Conservation (phyloP, 1,284 basidiomycete species). For the Ustilago loliicola region DNA sequence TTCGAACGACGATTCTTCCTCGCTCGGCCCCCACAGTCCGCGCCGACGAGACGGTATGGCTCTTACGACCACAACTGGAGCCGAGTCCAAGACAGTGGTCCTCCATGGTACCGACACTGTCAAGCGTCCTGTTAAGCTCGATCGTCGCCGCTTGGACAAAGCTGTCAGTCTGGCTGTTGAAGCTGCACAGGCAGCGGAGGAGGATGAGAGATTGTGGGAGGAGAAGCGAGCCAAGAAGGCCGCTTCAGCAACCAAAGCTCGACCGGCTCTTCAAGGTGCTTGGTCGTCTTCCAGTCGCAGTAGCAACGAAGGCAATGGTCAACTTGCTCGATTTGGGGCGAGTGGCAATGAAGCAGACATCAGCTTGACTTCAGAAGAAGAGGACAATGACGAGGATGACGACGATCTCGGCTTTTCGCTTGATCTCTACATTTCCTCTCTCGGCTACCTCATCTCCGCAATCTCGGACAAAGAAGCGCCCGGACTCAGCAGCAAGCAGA, state of each 20-base stretch:
- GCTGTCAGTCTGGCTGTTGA: conserved; percentile 58
- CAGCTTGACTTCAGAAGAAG: conserved; percentile 7
- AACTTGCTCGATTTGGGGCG: background rate
- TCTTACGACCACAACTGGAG: conserved; percentile 3
- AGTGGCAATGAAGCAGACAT: conserved; percentile 2
- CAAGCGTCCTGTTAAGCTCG: conserved; percentile 43
- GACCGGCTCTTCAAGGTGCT: conserved; percentile 6
- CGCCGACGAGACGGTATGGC: conserved; percentile 17
- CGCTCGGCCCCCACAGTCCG: conserved; percentile 2
- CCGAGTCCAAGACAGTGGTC: background rate
- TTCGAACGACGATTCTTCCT: conserved; percentile 16
- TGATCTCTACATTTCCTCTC: conserved; percentile 56
- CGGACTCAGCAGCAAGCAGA: conserved; percentile 39
- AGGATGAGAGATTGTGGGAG: conserved; percentile 50
- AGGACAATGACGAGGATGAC: conserved; percentile 25
- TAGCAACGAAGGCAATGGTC: background rate
- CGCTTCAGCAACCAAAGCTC: background rate
- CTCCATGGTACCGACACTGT: background rate
- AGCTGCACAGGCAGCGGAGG: conserved; percentile 54
- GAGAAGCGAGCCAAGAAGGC: conserved; percentile 25
- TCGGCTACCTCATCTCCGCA: conserved; percentile 56
- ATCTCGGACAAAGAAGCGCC: conserved; percentile 49
- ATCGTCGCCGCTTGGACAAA: conserved; percentile 52
- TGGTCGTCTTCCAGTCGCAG: conserved; percentile 10
- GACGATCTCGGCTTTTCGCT: conserved; percentile 54